A percentile compares a stretch with the other conserved stretches of the same genome.
Conservation (phyloP, 2,329 filamentous ascomycete species). For the Aspergillus eucalypticola region DNA sequence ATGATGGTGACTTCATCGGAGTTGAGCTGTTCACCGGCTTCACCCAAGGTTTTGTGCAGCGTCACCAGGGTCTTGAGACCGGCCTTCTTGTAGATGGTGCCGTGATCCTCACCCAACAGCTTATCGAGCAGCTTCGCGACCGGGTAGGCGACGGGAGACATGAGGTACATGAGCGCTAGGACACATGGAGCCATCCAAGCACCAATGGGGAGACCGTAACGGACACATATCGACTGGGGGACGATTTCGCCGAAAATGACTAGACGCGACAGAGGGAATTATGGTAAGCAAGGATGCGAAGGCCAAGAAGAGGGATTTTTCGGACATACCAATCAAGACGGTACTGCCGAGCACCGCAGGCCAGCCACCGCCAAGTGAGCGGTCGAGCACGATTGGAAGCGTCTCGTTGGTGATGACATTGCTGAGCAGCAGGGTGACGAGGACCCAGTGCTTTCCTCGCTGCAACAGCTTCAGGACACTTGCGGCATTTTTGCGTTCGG, state of each 20-base stretch:
- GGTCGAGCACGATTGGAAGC: slow-evolving; percentile 88
- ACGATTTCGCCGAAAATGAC: slow-evolving; percentile 98
- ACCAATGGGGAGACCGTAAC: slow-evolving; percentile 91
- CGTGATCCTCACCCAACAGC: slow-evolving; percentile 90
- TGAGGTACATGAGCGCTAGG: slow-evolving; percentile 84
- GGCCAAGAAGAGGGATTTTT: background rate
- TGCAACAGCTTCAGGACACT: slow-evolving; percentile 78
- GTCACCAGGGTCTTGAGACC: slow-evolving; percentile 95
- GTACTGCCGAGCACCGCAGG: slow-evolving; percentile 93
- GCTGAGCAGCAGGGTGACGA: slow-evolving; percentile 88
- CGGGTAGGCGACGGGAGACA: slow-evolving; percentile 88
- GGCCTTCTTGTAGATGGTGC: slow-evolving; percentile 96
- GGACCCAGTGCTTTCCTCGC: slow-evolving; percentile 94
- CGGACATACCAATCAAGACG: slow-evolving; percentile 76
- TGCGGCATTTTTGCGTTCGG: slow-evolving; percentile 82
- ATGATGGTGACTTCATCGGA: slow-evolving; percentile 99
- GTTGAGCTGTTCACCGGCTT: slow-evolving; percentile 82
- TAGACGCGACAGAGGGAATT: slow-evolving; percentile 38
- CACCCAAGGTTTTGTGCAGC: slow-evolving; percentile 86
- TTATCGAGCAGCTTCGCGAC: slow-evolving; percentile 93
- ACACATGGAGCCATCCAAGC: slow-evolving; percentile 91
- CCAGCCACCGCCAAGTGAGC: slow-evolving; percentile 90
- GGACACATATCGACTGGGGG: slow-evolving; percentile 93
- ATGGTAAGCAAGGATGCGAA: slow-evolving; percentile 4
- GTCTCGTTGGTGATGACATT: slow-evolving; percentile 99